Conservation (phyloP, 768 basidiomycete species). For the Daedaleopsis sinensis region DNA sequence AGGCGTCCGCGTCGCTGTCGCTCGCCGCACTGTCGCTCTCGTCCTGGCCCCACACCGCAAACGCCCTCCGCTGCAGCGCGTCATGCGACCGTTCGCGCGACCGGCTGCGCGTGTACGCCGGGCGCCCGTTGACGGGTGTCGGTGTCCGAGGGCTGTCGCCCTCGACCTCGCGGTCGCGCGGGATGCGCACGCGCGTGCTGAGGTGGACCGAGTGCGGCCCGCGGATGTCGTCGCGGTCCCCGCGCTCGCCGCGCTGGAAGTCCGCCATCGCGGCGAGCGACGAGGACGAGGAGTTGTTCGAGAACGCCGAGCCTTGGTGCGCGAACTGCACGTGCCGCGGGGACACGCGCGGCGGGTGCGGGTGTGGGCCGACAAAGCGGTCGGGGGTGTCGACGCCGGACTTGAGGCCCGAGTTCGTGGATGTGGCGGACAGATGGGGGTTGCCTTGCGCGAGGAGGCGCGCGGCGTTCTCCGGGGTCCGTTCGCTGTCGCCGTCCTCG, state of each 20-base stretch:
- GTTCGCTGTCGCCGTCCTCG: conserved; percentile 6
- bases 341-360: conserved; percentile 47
- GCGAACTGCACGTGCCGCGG: conserved; percentile 56
- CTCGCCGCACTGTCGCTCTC: conserved; percentile 87
- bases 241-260: conserved; percentile 45
- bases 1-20: conserved; percentile 53
- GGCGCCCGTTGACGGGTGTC: conserved; percentile 43
- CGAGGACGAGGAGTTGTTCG: conserved; percentile 36
- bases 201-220: conserved; percentile 36
- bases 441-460: conserved; percentile 36
- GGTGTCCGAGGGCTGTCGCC: conserved; percentile 61
- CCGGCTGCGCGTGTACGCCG: conserved; percentile 24
- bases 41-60: conserved; percentile 88
- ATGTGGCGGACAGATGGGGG: conserved; percentile 36
- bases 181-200: conserved; percentile 47
- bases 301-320: background rate
- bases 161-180: conserved; percentile 60
- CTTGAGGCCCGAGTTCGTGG: conserved; percentile 39
- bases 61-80: conserved; percentile 35
- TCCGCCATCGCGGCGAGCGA: conserved; percentile 43
- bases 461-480: conserved; percentile 30
- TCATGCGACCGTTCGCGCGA: conserved; percentile 29
- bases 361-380: conserved; percentile 55
- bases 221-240: conserved; percentile 57
- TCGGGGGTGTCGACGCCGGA: conserved; percentile 70